A percentile compares a stretch with the other conserved stretches of the same genome.
Conservation (phyloP, 208 protist species). For the Leishmania braziliensis region DNA sequence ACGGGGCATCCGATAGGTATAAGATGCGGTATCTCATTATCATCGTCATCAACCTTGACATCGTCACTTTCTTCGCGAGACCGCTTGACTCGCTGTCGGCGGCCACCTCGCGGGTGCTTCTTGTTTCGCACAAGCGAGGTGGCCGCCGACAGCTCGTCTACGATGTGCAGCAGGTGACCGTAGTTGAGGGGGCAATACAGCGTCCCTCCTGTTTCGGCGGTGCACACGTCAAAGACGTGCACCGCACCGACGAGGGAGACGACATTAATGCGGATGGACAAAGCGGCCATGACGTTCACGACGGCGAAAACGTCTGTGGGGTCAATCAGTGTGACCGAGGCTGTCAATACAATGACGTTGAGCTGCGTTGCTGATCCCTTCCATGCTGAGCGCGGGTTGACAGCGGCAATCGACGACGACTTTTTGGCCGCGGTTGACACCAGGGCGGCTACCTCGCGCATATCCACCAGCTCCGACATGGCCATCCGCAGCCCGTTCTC, state of each 20-base stretch:
- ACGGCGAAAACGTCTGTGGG: conserved; percentile 76
- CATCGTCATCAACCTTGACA: background rate
- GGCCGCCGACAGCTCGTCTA: conserved; percentile 45
- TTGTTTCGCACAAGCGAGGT: conserved; percentile 14
- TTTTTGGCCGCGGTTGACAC: background rate
- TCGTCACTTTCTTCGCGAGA: background rate
- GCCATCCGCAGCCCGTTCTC: conserved; percentile 83
- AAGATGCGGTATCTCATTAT: conserved; percentile 26
- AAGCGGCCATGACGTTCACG: conserved; percentile 44
- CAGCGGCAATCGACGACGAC: background rate
- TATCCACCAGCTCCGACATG: conserved; percentile 76
- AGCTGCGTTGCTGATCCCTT: conserved; percentile 38
- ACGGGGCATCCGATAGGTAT: conserved; percentile 77
- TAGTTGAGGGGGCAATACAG: conserved; percentile 80
- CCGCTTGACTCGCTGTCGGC: conserved; percentile 10
- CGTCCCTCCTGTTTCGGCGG: conserved; percentile 52
- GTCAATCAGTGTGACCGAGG: conserved; percentile 83
- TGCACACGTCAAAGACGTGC: conserved; percentile 72
- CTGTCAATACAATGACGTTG: conserved; percentile 66
- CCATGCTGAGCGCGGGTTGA: conserved; percentile 9
- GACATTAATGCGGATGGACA: conserved; percentile 58
- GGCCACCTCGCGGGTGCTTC: conserved; percentile 1
- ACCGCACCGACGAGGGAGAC: conserved; percentile 83
- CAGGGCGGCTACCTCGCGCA: conserved; percentile 50
- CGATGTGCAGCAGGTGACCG: conserved; percentile 67